Evolutionary conservation across 2,329 filamentous ascomycete species (phyloP), one percentile per base, ranked within the genome.

Genomic region (Neopestalotiopsis clavispora): DNA sequence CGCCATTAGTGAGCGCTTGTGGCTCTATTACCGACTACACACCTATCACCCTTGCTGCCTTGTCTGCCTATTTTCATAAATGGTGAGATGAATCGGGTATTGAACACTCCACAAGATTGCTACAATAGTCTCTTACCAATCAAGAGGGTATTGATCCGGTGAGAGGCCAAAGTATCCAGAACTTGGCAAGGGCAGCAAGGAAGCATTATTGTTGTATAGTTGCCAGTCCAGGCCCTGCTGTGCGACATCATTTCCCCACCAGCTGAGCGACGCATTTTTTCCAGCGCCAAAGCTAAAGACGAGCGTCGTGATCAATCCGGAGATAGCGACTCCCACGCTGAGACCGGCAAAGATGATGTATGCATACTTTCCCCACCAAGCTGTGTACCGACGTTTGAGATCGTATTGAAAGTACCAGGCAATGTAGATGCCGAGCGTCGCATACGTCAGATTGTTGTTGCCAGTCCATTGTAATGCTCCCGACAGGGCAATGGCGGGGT

Each of bases 391-490:
- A 28, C 76, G 73, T 70, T 76, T 75, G 52, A 77, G 68, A 52
- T 74, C 77, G 71, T 68, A 75, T 65, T 74, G 71, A 71, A 77
- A 77, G 56, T 73, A 67, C 69, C 71, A 78, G 4, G 75, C 71
- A 3, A 77, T 66, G 67, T 75, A 76, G 67, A 78, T 75, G 3
- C 74, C 74, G 0, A 74, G 70, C n/a, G 76, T 78, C 7, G 75
- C 75, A 52, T 77, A 78, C 5, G 72, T 73, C 13, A 78, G 73
- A 68, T 78, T 78, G 62, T 72, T 74, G 60, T 74, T 74, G 2
- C 76, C 76, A 1, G 76, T 71, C 76, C 76, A 78, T 14, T 73
- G 67, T 7, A 77, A 68, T 9, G 73, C 75, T n/a, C 76, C 76
- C n/a, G 75, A 74, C 12, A 75, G 63, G 13, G 72, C 71, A 42